phyloP scores from a whole-genome alignment of 2,329 filamentous ascomycete species.

The Pestalotiopsis sp. region DNA sequence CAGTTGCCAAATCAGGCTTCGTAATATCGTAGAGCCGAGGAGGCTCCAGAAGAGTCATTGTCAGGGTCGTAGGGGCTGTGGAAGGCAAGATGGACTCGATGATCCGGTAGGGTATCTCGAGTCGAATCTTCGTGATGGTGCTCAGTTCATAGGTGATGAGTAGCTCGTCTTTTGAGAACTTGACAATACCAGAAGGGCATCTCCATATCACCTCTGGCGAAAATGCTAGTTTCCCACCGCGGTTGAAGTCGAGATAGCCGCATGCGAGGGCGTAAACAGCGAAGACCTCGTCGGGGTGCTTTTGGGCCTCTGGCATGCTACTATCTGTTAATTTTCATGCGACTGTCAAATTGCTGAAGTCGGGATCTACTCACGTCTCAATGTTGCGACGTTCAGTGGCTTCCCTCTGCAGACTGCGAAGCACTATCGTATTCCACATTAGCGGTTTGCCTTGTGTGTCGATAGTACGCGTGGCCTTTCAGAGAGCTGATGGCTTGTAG shows the following conservation, averaged over 20 bases:
- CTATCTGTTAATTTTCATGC: not conserved
- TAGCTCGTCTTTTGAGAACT: constrained; percentile 46
- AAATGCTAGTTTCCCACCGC: constrained; percentile 39
- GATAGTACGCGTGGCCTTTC: too few species aligned
- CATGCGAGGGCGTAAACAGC: constrained; percentile 37
- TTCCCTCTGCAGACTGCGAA: constrained; percentile 36
- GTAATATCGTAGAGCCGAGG: constrained; percentile 48
- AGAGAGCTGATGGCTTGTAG: too few species aligned
- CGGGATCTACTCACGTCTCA: constrained; percentile 17
- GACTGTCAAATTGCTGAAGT: not conserved
- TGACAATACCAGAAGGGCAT: constrained; percentile 37
- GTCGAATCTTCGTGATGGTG: constrained; percentile 24
- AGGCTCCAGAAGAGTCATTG: constrained; percentile 53
- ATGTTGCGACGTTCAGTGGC: constrained; percentile 29
- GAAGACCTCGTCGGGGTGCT: constrained; percentile 24
- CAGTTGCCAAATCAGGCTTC: not conserved
- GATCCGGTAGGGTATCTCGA: constrained; percentile 53
- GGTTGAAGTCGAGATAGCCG: constrained; percentile 49
- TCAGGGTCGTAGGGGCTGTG: constrained; percentile 39
- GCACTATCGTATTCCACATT: constrained; percentile 14
- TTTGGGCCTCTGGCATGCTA: not conserved
- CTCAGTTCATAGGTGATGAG: constrained; percentile 36
- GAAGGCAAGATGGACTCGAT: constrained; percentile 48
- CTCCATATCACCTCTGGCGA: constrained; percentile 43
- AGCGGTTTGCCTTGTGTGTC: not conserved